phyloP scores from a whole-genome alignment of 2,329 filamentous ascomycete genomes.

The Epichloe sibirici region DNA sequence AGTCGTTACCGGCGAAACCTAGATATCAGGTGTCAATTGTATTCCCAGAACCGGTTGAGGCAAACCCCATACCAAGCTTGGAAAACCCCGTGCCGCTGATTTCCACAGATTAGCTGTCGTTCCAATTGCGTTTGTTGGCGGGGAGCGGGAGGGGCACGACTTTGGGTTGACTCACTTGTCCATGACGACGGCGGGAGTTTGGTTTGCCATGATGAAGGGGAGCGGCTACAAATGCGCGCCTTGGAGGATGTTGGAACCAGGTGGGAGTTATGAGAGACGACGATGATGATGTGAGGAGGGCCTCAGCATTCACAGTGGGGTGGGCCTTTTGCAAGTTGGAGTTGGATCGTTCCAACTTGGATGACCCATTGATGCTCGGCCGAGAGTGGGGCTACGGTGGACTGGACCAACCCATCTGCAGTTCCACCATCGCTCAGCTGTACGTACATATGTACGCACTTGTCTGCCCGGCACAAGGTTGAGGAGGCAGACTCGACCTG shows the following conservation, averaged over 20 bases:
- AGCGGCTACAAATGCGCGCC: conserved; percentile 14
- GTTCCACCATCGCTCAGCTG: too few relatives aligned
- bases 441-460: too few relatives aligned
- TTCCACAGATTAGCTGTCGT: conserved; percentile 20
- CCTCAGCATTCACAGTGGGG: conserved; percentile 5
- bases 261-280: not conserved
- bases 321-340: not conserved
- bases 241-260: not conserved
- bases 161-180: conserved; percentile 82
- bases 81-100: conserved; percentile 96
- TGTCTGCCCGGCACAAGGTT: too few relatives aligned
- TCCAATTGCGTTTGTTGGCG: conserved; percentile 13
- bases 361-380: not conserved
- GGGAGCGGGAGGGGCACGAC: conserved; percentile 13
- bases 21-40: conserved; percentile 15
- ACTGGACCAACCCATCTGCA: too few relatives aligned
- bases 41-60: not conserved
- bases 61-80: conserved; percentile 66
- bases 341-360: not conserved
- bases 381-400: not conserved
- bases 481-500: not conserved
- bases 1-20: conserved; percentile 99
- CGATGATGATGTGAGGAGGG: conserved; percentile 4
- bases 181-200: conserved; percentile 99
- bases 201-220: conserved; percentile 63